These are phyloP conservation scores for maize (Zea mays) DNA, from an alignment of 176 grass and related monocot species.

Conservation along the genomic window Zm-B73-REFERENCE-NAM-5.0 NC_050097.1:190127501-190128000, in stretches of 20 bases:
- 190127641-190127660: background rate
- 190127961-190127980: background rate
- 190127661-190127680: background rate
- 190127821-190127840: background rate
- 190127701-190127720: background rate
- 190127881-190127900: background rate
- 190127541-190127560: too few relatives aligned
- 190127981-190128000: background rate
- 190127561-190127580: too few relatives aligned
- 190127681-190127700: conserved; percentile 5
- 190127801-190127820: background rate
- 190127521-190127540: too few relatives aligned
- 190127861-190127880: background rate
- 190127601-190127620: background rate
- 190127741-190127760: background rate
- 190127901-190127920: background rate
- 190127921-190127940: too few relatives aligned
- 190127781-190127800: too few relatives aligned
- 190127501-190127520: too few relatives aligned
- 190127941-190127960: background rate
- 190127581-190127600: background rate
- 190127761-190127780: conserved; percentile 7
- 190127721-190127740: background rate
- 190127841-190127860: background rate
- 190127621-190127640: background rate